These are phyloP conservation scores for Exophiala lecanii-corni DNA, from an alignment of 2,329 filamentous ascomycete genomes.

Conservation along the genomic window DNA sequence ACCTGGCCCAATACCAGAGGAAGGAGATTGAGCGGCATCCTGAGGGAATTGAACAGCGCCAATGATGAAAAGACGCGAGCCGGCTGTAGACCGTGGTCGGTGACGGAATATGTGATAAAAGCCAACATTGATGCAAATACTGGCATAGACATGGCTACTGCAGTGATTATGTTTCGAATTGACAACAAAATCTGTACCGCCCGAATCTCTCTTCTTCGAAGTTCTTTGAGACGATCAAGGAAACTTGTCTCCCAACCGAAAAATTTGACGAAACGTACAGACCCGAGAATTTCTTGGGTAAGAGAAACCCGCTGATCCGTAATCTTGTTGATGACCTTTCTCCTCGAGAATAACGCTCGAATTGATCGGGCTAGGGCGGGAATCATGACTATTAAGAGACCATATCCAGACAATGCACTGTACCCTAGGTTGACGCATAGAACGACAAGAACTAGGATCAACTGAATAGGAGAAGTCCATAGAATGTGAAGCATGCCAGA, in stretches of 20 bases:
- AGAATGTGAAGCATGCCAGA: slow-evolving; percentile 84
- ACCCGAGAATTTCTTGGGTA: slow-evolving; percentile 86
- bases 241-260: slow-evolving; percentile 95
- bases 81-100: slow-evolving; percentile 63
- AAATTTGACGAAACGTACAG: slow-evolving; percentile 91
- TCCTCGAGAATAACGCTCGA: slow-evolving; percentile 67
- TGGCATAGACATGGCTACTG: slow-evolving; percentile 75
- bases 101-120: slow-evolving; percentile 73
- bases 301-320: slow-evolving; percentile 88
- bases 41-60: slow-evolving; percentile 85
- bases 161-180: slow-evolving; percentile 79
- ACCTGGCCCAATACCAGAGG: slow-evolving; percentile 84
- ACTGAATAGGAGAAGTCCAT: slow-evolving; percentile 79
- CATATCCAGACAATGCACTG: slow-evolving; percentile 84
- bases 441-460: slow-evolving; percentile 72
- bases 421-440: slow-evolving; percentile 85
- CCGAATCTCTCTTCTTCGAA: slow-evolving; percentile 71
- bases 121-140: slow-evolving; percentile 93
- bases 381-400: slow-evolving; percentile 70
- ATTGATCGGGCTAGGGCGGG: slow-evolving; percentile 75
- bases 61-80: slow-evolving; percentile 84
- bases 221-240: slow-evolving; percentile 66
- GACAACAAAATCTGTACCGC: slow-evolving; percentile 80
- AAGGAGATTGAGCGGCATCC: slow-evolving; percentile 83
- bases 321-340: slow-evolving; percentile 81